phyloP scores from a whole-genome alignment of 495 filamentous ascomycete genomes.

The Acidomyces sp. region DNA sequence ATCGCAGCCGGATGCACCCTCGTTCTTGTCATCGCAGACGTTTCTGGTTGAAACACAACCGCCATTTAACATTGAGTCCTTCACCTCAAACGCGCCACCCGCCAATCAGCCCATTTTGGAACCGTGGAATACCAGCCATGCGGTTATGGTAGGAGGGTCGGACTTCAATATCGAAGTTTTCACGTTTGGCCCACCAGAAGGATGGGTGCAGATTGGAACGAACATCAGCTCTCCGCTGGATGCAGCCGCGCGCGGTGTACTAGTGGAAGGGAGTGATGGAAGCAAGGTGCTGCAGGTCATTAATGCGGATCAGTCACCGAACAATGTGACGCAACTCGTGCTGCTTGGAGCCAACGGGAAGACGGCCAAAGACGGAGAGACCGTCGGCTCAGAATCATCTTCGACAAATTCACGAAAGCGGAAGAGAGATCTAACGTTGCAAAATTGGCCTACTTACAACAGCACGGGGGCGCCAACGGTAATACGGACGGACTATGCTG shows the following conservation, averaged over 20 bases:
- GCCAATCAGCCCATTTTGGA: conserved; percentile 57
- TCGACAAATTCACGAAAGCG: conserved; percentile 29
- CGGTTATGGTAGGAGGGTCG: conserved; percentile 65
- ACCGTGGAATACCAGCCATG: conserved; percentile 59
- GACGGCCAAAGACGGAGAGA: conserved; percentile 29
- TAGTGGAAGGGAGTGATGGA: conserved; percentile 59
- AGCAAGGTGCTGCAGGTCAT: conserved; percentile 76
- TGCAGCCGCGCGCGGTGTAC: conserved; percentile 40
- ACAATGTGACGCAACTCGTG: conserved; percentile 54
- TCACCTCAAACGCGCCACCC: conserved; percentile 42
- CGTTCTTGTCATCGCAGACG: conserved; percentile 52
- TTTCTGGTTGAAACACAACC: conserved; percentile 52
- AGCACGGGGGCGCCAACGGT: conserved; percentile 51
- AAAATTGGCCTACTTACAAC: conserved; percentile 71
- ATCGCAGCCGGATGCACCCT: conserved; percentile 39
- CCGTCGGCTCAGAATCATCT: conserved; percentile 25
- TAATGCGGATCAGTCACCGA: conserved; percentile 64
- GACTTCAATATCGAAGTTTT: conserved; percentile 52
- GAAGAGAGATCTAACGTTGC: conserved; percentile 37
- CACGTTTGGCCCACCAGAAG: conserved; percentile 40
- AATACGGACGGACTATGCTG: conserved; percentile 43
- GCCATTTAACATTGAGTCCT: conserved; percentile 46
- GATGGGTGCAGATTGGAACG: conserved; percentile 53
- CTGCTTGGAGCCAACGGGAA: conserved; percentile 39
- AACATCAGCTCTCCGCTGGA: conserved; percentile 47